Evolutionary conservation across 495 filamentous ascomycete genomes (phyloP), one percentile per base, ranked within the genome.

Genomic region (Neurospora sp.): DNA sequence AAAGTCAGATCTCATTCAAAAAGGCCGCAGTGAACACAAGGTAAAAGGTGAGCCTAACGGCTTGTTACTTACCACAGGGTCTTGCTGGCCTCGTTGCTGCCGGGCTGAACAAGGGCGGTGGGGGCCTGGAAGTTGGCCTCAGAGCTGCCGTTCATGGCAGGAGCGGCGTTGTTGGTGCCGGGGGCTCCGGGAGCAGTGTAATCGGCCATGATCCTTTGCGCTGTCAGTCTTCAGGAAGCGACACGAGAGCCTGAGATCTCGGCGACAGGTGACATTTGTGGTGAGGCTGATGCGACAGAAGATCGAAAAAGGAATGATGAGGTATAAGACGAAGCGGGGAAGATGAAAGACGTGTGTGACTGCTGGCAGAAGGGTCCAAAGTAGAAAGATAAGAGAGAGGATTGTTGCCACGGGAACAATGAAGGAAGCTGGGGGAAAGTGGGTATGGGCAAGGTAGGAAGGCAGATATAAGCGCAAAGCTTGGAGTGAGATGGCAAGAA

Each of bases 21-120:
- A 10, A 61, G 48, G 3, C 20, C 48, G 22, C 20, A 69, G 22
- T 53, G n/a, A 16, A 16, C 14, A 44, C 18, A 20, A 41, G 27
- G 11, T 69, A 16, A 27, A 27, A 20, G 22, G 31, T 12, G 37
- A 39, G 37, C 40, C 35, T 27, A 18, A 5, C 14, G 22, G 59
- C 35, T 12, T 12, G 3, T 14, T 31, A 72, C 79, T 72, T 81
- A 86, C 84, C 84, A 86, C 0, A 86, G 81, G 14, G 84, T 83
- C 76, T 82, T 82, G 12, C 79, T 75, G 20, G 79, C 74, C 40
- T 82, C 81, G 66, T 73, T 74, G 7, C 74, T 72, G 11, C 74
- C 31, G 16, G 76, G 70, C 53, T 66, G 53, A 66, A 66, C 53
- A 68, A 78, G 74, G 0, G 73, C 70, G 14, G 71, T 40, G 5